Evolutionary conservation across 2,329 filamentous ascomycete species (phyloP).

Genomic region (Fusarium verticillioides): DNA sequence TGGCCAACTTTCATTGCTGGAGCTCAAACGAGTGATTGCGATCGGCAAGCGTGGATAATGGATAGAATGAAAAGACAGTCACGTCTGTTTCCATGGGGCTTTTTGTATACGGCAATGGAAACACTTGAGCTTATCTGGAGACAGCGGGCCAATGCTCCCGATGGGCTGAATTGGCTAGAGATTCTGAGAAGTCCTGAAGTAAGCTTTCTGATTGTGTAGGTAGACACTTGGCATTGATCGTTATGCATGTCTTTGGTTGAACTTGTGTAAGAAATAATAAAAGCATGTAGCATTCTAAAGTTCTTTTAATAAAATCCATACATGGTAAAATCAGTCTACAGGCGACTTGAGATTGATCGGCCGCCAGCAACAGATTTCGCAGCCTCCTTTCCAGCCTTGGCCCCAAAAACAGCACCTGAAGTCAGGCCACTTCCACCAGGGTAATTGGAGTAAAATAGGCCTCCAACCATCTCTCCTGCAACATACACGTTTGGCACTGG

Average conservation of each 20-base stretch:
- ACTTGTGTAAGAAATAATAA: no score
- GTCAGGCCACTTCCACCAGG: constrained; percentile 15
- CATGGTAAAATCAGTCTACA: not conserved
- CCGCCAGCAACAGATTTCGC: not conserved
- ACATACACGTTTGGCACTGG: not conserved
- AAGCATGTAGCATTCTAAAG: fast-evolving
- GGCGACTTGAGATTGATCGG: not conserved
- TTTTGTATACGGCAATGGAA: constrained; percentile 16
- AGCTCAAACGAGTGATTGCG: not conserved
- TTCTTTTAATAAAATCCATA: not conserved
- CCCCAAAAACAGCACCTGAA: constrained; percentile 15
- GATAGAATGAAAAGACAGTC: constrained; percentile 6
- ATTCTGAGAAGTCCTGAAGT: constrained; percentile 14
- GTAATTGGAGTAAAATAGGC: constrained; percentile 11
- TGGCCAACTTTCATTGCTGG: constrained; percentile 17
- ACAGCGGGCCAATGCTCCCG: not conserved
- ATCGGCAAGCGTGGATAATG: constrained; percentile 2
- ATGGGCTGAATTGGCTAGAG: constrained; percentile 2
- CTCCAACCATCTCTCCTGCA: constrained; percentile 19
- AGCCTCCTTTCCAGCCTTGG: constrained; percentile 7
- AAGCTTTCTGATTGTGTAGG: not conserved
- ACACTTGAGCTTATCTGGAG: constrained; percentile 13
- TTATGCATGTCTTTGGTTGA: fast-evolving
- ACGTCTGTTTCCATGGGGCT: constrained; percentile 1
- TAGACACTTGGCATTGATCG: no score